Conservation (phyloP, 2,329 filamentous ascomycete species). For the Anthostomella pinea region DNA sequence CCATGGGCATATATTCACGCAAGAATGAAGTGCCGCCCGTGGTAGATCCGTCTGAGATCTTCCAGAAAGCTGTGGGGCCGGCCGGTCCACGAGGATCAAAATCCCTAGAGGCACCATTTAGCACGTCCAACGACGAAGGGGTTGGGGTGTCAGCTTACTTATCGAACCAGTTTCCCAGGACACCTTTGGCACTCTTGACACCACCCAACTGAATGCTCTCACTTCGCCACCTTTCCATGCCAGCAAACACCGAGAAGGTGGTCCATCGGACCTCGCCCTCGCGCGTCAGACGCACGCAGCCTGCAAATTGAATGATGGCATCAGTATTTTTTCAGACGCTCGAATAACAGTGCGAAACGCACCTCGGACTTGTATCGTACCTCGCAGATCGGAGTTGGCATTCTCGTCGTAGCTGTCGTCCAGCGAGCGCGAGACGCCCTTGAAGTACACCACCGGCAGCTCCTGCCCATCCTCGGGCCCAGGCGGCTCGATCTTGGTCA, state of each 20-base stretch:
- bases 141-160: slow-evolving; percentile 43
- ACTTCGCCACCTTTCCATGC: slow-evolving; percentile 71
- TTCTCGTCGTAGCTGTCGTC: slow-evolving; percentile 67
- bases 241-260: slow-evolving; percentile 60
- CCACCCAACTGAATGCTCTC: slow-evolving; percentile 76
- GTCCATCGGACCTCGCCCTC: slow-evolving; percentile 76
- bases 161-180: slow-evolving; percentile 77
- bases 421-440: slow-evolving; percentile 58
- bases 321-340: not conserved
- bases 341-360: slow-evolving; percentile 2
- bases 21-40: not conserved
- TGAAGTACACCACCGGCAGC: slow-evolving; percentile 66
- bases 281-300: slow-evolving; percentile 61
- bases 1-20: not conserved
- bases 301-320: slow-evolving; percentile 33
- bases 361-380: slow-evolving; percentile 39
- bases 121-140: too few species aligned
- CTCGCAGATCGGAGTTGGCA: slow-evolving; percentile 63
- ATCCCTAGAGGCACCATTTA: too few species aligned
- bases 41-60: slow-evolving; percentile 52
- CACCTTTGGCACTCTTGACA: slow-evolving; percentile 59
- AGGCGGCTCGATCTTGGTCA: slow-evolving; percentile 59
- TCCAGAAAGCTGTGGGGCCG: slow-evolving; percentile 77
- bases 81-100: slow-evolving; percentile 66
- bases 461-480: slow-evolving; percentile 54